Percentiles rank a stretch among this genome's conserved stretches.
Conservation (phyloP, 345 rosid species). For the Salix exigua region DNA sequence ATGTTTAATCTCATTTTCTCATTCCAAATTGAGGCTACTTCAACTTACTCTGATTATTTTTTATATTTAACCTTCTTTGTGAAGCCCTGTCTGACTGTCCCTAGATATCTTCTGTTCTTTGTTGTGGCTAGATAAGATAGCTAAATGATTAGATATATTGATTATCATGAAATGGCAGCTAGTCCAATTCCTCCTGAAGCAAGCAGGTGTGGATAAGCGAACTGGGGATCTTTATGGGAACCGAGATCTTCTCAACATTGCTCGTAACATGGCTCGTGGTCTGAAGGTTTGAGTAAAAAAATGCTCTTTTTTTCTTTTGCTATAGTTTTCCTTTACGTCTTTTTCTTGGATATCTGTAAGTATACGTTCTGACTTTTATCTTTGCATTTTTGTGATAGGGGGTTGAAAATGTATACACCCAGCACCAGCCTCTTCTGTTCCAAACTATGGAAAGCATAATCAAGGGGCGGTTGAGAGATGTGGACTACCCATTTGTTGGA, state of each 20-base stretch:
- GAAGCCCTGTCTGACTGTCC: too few species aligned
- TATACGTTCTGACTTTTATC: neutral
- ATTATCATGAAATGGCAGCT: slow-evolving; percentile 52
- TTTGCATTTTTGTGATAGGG: slow-evolving; percentile 46
- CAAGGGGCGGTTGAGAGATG: slow-evolving; percentile 87
- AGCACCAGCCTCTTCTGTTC: slow-evolving; percentile 92
- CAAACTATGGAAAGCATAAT: slow-evolving; percentile 92
- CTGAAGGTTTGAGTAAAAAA: slow-evolving; percentile 59
- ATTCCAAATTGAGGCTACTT: neutral
- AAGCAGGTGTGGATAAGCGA: slow-evolving; percentile 91
- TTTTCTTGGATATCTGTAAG: neutral
- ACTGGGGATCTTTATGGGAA: slow-evolving; percentile 95
- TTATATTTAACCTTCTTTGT: too few species aligned
- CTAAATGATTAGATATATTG: slow-evolving; percentile 22
- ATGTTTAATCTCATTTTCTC: neutral
- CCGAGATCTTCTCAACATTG: slow-evolving; percentile 89
- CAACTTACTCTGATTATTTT: too few species aligned
- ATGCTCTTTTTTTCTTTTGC: slow-evolving; percentile 1
- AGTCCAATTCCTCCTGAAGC: slow-evolving; percentile 89
- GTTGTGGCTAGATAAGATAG: slow-evolving; percentile 1
- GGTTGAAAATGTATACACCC: slow-evolving; percentile 95
- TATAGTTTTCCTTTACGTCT: neutral
- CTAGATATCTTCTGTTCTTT: neutral
- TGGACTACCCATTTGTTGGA: slow-evolving; percentile 91
- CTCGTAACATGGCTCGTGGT: slow-evolving; percentile 99